Conservation (phyloP, 2,329 filamentous ascomycete genomes). For the Cytospora paraplurivora region DNA sequence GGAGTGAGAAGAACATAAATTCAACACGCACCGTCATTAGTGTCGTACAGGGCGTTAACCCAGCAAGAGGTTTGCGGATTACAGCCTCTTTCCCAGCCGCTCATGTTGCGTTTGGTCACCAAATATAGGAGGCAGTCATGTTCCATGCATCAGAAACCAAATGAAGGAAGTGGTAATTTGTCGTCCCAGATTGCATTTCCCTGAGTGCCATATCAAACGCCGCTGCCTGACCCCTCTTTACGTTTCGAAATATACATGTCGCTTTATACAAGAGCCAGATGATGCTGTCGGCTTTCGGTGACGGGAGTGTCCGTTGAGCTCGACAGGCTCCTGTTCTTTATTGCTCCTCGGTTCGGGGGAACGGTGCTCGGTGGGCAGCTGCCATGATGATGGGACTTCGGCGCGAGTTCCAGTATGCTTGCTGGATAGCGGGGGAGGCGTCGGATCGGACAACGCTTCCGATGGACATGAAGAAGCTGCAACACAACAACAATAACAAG, state of each 20-base stretch:
- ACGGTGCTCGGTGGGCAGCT: conserved; percentile 42
- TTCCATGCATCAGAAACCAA: conserved; percentile 3
- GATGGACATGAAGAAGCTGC: conserved; percentile 96
- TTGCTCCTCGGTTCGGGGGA: conserved; percentile 28
- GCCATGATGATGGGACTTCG: conserved; percentile 71
- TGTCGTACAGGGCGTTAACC: neutral
- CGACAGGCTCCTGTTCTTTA: neutral
- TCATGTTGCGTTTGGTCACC: neutral
- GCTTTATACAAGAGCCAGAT: conserved; percentile 11
- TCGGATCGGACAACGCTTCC: conserved; percentile 95
- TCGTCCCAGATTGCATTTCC: neutral
- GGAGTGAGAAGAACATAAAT: neutral
- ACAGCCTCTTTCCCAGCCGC: neutral
- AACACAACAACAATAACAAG: conserved; percentile 4
- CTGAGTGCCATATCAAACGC: conserved; percentile 8
- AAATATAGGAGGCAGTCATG: neutral
- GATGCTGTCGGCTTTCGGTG: neutral
- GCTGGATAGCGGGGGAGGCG: conserved; percentile 71
- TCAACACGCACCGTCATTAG: neutral
- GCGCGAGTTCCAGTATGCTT: conserved; percentile 75
- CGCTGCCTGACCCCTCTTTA: neutral
- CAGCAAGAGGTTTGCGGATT: neutral
- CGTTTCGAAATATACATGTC: conserved; percentile 10
- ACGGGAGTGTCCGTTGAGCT: neutral
- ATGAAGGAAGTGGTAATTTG: conserved; percentile 18